Conservation (phyloP, 768 basidiomycete genomes). For the Panaeolus cyanescens region DNA sequence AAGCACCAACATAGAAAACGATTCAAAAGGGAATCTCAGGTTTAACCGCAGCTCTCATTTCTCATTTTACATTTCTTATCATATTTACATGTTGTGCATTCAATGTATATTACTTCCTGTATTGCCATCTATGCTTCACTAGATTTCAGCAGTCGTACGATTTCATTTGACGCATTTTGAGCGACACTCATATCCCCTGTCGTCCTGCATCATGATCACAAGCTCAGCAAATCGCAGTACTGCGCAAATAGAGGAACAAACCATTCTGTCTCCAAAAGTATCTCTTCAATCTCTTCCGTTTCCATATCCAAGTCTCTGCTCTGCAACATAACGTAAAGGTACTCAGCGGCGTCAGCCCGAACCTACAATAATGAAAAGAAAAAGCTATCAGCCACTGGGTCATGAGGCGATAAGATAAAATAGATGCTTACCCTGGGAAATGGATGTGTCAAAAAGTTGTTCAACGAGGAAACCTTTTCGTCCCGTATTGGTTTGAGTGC, state of each 20-base stretch:
- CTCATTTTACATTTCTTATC: not conserved
- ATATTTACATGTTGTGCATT: not conserved
- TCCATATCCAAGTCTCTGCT: constrained; percentile 66
- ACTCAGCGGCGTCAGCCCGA: constrained; percentile 79
- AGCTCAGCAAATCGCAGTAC: constrained; percentile 4
- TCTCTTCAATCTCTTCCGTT: constrained; percentile 65
- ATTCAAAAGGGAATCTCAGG: not conserved
- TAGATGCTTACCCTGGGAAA: constrained; percentile 71
- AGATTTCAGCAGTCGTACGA: constrained; percentile 37
- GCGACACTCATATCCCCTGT: constrained; percentile 39
- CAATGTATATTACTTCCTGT: not conserved
- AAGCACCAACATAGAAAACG: not conserved
- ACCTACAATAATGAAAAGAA: constrained; percentile 46
- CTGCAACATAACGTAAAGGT: constrained; percentile 78
- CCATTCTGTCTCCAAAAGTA: constrained; percentile 85
- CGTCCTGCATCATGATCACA: constrained; percentile 42
- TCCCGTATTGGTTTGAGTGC: constrained; percentile 47
- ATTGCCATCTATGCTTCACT: constrained; percentile 1
- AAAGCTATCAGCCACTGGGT: constrained; percentile 6
- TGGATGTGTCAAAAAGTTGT: constrained; percentile 70
- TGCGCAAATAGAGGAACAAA: constrained; percentile 31
- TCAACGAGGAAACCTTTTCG: constrained; percentile 46
- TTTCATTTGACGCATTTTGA: constrained; percentile 40
- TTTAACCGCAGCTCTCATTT: not conserved
- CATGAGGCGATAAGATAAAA: constrained; percentile 10